Evolutionary conservation across 805 yeast genomes (phyloP), one percentile per base, ranked within the genome.

Genomic region (Candida pseudoglaebosa): DNA sequence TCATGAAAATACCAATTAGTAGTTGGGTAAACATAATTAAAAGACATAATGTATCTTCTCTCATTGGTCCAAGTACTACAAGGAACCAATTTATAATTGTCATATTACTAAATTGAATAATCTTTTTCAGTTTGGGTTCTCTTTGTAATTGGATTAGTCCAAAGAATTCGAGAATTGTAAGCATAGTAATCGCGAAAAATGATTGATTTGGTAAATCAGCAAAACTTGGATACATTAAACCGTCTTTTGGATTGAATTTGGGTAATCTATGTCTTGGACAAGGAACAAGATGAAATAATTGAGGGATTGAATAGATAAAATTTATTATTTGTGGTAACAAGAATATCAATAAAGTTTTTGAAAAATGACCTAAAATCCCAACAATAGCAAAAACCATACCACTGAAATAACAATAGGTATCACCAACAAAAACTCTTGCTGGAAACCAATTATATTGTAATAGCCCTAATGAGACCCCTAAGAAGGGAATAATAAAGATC

Each of bases 331-430:
- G 99, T 2, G 98, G 98, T 30, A 87, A 66, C 57, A 93, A 84
- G 54, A 93, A 82, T 24, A 90, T 61, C 61, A 93, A 67, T 49
- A 91, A 67, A 0, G 99, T 93, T 62, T 93, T 93, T 31, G 96
- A 87, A 60, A 90, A 93, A 67, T 93, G 99, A 1, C 98, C 98
- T 42, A 87, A 72, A 24, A 93, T 93, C 1, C 97, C 98, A 21
- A 87, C 96, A 19, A 90, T 93, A 0, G 98, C 99, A 61, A 93
- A 89, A 1, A 93, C 95, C 99, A 93, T 93, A 3, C 99, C 99
- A 18, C 96, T 88, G 61, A 93, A 90, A 62, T 93, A 93, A 64
- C 99, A 93, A 68, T 84, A 93, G 0, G 99, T 91, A 57, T 93
- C 99, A 21, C 99, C 99, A 5, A 93, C 99, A 64, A 93, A 93